Base-by-base conservation (phyloP, 495 filamentous ascomycete genomes). In the Hypomontagnella monticulosa region DNA sequence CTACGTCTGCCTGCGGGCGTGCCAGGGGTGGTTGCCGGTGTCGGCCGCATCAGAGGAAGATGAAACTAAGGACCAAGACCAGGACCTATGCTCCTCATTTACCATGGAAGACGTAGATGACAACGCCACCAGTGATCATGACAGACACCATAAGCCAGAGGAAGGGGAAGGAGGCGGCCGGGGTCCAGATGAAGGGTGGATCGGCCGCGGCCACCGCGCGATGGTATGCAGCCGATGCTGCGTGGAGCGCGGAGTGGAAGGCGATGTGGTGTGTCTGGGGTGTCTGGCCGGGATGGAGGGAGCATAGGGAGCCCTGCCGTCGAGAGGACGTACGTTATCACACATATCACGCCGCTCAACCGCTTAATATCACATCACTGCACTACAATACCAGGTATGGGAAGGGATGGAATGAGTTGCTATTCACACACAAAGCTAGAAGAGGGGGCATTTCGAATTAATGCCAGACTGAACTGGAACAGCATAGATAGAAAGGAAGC, bases 161-260 rank as follows among this genome's bases (percentile, higher is more conserved):
- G 27, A 60, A 69, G 15, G 16, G 55, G 12, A 60, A 63, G n/a
- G 6, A 27, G 63, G 61, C 20, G 61, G 61, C 2, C n/a, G n/a
- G n/a, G 41, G 60, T 1, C 19, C 23, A 5, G 57, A 66, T 5
- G 54, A 43, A 7, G 66, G 70, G 12, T 78, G 77, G 76, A 57
- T 55, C 38, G 71, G 67, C 20, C 70, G 71, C 19, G 76, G 76
- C 11, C 80, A 83, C 62, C 63, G 74, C 18, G 61, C 66, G 18
- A 69, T 79, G 61, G 66, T 83, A 4, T 83, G 80, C 63, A 81
- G 80, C 34, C 71, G 73, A 2, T 83, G 80, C 63, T 82, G 80
- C 46, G 74, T 82, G 4, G 80, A 83, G 50, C 69, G 66, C 19
- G 79, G 80, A 0, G 23, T 42, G n/a, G 75, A 81, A 15, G 80